Base-by-base conservation (phyloP, 2,329 filamentous ascomycete genomes). In the Trichoderma gracile region DNA sequence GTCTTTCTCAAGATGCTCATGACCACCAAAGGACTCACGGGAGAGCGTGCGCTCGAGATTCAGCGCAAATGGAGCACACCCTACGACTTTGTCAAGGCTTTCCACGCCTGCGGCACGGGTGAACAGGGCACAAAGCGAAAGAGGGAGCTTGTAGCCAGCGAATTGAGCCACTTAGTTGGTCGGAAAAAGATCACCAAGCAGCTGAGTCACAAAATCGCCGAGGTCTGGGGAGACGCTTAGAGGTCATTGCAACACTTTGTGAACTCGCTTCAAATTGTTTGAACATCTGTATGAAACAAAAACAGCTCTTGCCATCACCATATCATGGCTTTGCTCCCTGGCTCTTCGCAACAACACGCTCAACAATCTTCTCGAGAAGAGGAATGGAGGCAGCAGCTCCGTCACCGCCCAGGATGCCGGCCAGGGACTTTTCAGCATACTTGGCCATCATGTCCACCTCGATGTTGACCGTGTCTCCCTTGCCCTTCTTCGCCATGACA, bases 361-460 rank as follows among this genome's bases (percentile, higher is more conserved):
- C 82, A 10, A 93, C 88, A 78, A 92, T 86, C 78, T 89, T 90
- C 78, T 91, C 86, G 68, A 93, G 73, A 42, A 89, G 79, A 2
- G 84, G 82, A 55, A 82, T 80, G 5, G 82, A 77, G 73, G 83
- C 71, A 73, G 83, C 70, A 68, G 79, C 80, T 38, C 82, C 81
- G 64, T 81, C 80, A 17, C 80, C 78, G 4, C 82, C 82, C 66
- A 97, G 87, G 61, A 78, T 74, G 25, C 89, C 92, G 21, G 88
- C 84, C 64, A 97, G 87, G 68, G 91, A 94, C 86, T 97, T 97
- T 81, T 93, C 90, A 2, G 92, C 90, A 72, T 93, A 93, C 79
- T 94, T 94, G 58, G 86, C 86, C 79, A 89, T 84, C 81, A 96
- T 92, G 75, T 97, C 93, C 61, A 97, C 94, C 81, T 97, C 93